These are phyloP conservation scores for Chaetomiaceae sp. DNA, from an alignment of 2,329 filamentous ascomycete genomes.

Conservation along the genomic window DNA sequence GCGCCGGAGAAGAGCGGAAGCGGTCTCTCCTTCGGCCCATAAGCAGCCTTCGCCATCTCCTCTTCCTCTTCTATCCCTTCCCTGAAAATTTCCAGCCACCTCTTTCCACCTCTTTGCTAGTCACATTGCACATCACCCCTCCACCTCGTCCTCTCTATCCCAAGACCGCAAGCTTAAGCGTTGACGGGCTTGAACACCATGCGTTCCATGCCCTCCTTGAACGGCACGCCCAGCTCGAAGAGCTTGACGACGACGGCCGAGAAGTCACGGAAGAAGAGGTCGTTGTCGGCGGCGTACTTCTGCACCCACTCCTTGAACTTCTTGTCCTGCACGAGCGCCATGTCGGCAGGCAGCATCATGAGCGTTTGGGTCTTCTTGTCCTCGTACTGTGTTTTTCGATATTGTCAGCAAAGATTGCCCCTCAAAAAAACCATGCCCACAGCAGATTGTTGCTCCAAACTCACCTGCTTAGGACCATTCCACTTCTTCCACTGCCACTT, in stretches of 20 bases:
- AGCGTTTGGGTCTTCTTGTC: slow-evolving; percentile 80
- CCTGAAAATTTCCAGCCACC: not conserved
- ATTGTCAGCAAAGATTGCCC: not conserved
- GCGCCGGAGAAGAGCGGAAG: not conserved
- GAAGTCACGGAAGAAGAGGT: slow-evolving; percentile 92
- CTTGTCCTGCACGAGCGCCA: slow-evolving; percentile 83
- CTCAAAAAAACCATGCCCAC: not conserved
- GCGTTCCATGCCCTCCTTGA: slow-evolving; percentile 56
- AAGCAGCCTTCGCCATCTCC: too few relatives aligned
- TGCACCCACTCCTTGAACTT: slow-evolving; percentile 73
- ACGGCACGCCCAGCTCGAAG: slow-evolving; percentile 92
- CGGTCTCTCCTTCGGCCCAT: too few relatives aligned
- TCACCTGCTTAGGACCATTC: slow-evolving; percentile 73
- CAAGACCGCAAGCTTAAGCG: slow-evolving; percentile 25
- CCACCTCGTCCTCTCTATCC: slow-evolving; percentile 3
- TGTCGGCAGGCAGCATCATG: slow-evolving; percentile 97
- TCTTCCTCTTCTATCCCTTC: not conserved
- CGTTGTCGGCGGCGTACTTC: slow-evolving; percentile 86
- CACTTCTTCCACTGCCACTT: slow-evolving; percentile 91
- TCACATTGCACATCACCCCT: too few relatives aligned
- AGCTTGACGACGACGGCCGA: slow-evolving; percentile 69
- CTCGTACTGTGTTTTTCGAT: slow-evolving; percentile 58
- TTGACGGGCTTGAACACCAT: slow-evolving; percentile 58
- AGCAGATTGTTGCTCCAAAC: slow-evolving; percentile 9
- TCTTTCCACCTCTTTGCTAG: too few relatives aligned